Base-by-base conservation (phyloP, 495 filamentous ascomycete genomes). In the Hyaloscypha hepaticicola region DNA sequence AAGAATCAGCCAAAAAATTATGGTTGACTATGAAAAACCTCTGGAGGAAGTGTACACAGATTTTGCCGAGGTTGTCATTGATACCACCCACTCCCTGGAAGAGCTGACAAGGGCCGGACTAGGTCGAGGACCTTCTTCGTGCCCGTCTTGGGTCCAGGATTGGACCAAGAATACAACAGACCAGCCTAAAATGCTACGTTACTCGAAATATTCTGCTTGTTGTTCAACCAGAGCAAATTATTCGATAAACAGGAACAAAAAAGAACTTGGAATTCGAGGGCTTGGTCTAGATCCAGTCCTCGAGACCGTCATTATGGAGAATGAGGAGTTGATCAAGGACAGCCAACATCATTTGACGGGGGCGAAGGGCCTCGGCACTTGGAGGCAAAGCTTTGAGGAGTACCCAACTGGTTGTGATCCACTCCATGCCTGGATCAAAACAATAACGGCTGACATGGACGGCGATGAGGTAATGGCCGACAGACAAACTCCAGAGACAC, bases 141-240 rank as follows among this genome's bases (percentile, higher is more conserved):
- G 53, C 55, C 64, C 64, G 8, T 52, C 64, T 7, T 66, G 64
- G 64, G 64, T 61, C 11, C 48, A 41, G 14, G 34, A 59, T 28
- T 66, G 60, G 60, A 16, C 38, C 6, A 16, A 45, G 38, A 45
- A 16, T 45, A 45, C n/a, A 45, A 19, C 38, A 45, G 12, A 9
- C 38, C 4, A 4, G 7, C 9, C 1, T 16, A 45, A n/a, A n/a
- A n/a, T n/a, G n/a, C 19, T 45, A 16, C 12, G 11, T 45, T 45
- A 45, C 16, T 16, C 11, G 4, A 45, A 16, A 9, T 45, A 45
- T 16, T 45, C 38, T 4, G 38, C 38, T 19, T 45, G 38, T 45
- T 14, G 6, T 45, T 55, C 31, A 12, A 45, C 24, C 5, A 55
- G 41, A n/a, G n/a, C n/a, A n/a, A n/a, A n/a, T n/a, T n/a, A n/a